Percentiles rank a stretch among this genome's conserved stretches.
phyloP scores from a whole-genome alignment of 306 rosid genomes.

The Dalbergia cultrata region DNA sequence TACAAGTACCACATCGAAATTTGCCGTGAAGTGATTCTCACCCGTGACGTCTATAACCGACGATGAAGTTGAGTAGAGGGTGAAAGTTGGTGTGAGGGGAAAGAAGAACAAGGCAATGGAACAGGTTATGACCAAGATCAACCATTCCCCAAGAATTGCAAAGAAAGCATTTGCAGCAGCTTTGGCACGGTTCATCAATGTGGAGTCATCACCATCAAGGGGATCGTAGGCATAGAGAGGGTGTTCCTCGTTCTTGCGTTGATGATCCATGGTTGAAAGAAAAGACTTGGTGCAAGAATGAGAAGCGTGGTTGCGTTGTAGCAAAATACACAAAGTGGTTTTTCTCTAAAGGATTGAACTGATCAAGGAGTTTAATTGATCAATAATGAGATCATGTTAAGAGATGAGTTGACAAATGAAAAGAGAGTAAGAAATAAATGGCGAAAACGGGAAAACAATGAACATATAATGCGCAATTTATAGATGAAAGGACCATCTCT shows the following conservation, averaged over 20 bases:
- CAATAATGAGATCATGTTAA: no score
- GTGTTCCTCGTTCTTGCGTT: neutral
- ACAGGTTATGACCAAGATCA: slow-evolving; percentile 24
- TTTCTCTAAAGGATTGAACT: no score
- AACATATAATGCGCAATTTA: no score
- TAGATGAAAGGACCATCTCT: no score
- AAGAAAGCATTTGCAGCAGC: slow-evolving; percentile 29
- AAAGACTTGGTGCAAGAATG: no score
- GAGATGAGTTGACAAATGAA: no score
- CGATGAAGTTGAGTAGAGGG: slow-evolving; percentile 40
- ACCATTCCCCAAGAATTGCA: slow-evolving; percentile 46
- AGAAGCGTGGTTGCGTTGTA: no score
- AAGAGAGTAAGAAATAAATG: no score
- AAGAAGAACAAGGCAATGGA: slow-evolving; percentile 37
- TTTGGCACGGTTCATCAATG: slow-evolving; percentile 5
- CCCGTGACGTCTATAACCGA: neutral
- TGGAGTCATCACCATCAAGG: slow-evolving; percentile 9
- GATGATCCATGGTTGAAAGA: slow-evolving; percentile 12
- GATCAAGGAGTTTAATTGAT: no score
- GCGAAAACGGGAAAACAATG: no score
- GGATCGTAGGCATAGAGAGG: neutral
- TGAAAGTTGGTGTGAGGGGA: slow-evolving; percentile 46
- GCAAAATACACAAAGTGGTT: no score
- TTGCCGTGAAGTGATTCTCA: slow-evolving; percentile 21
- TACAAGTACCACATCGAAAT: neutral